Base-by-base conservation (phyloP, 768 basidiomycete genomes). In the Suillus decipiens region DNA sequence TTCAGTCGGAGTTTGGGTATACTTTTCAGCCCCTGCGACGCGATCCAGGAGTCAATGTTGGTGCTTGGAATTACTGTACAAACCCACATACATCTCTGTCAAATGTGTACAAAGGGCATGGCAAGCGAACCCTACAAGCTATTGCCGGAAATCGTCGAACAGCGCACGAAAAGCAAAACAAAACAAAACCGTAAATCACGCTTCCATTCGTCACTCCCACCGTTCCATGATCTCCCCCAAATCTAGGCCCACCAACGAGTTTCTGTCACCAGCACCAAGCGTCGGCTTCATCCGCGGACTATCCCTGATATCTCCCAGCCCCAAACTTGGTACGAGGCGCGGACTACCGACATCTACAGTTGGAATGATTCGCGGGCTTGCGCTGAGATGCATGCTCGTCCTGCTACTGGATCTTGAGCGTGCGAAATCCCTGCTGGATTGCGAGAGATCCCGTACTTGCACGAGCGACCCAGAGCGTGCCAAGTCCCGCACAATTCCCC, bases 371-470 rank as follows among this genome's bases (percentile, higher is more conserved):
- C 75, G 73, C 22, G 76, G 75, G 61, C 74, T 74, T 15, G 67
- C 65, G 42, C 75, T 75, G 61, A 75, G 58, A 42, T 75, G 74
- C 41, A 77, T 62, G 59, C 79, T 75, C 39, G 78, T 77, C 22
- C 79, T 72, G 69, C 81, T 82, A 71, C 75, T 78, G 12, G 82
- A 80, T 31, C 80, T 76, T 31, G 81, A 82, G 62, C 76, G 72
- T 15, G 69, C 66, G 39, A 77, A 68, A 65, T 80, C 82, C 39
- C 55, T 56, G 24, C 55, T 56, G 36, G 55, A 56, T 24, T 56
- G 55, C 0, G 55, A 56, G 14, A 56, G 54, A 24, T 56, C 54
- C n/a, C 54, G 34, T 34, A 34, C 10, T 54, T 64, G 73, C 10
- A 64, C 72, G 71, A 36, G 79, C 14, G 55, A 56, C 3, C 60